Percentiles rank a stretch among this genome's conserved stretches.
Evolutionary conservation across 805 yeast species (phyloP).

Genomic region (Sungouiozyma intestinalis): DNA sequence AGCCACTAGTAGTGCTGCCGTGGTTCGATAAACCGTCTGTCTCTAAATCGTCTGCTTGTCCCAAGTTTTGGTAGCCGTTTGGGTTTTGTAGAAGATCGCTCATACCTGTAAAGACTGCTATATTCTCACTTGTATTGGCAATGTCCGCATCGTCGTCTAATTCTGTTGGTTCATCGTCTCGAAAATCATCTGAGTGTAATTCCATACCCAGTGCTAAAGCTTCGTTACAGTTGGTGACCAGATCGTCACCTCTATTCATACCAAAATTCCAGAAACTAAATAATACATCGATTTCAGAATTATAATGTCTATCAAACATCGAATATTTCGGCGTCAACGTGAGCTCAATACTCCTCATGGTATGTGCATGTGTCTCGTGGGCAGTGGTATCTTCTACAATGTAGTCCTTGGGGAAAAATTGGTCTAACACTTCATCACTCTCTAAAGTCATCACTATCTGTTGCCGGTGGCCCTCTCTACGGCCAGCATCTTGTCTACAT

Average conservation of each 20-base stretch:
- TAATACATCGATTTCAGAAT: slow-evolving; percentile 26
- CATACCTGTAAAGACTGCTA: slow-evolving; percentile 9
- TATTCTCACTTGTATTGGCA: slow-evolving; percentile 1
- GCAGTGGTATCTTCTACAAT: neutral
- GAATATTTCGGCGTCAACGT: slow-evolving; percentile 29
- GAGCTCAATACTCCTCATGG: slow-evolving; percentile 24
- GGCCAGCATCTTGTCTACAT: slow-evolving; percentile 7
- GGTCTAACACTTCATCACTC: slow-evolving; percentile 16
- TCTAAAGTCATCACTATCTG: slow-evolving; percentile 22
- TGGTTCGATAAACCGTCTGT: slow-evolving; percentile 7
- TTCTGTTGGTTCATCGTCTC: slow-evolving; percentile 5
- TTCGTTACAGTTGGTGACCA: slow-evolving; percentile 30
- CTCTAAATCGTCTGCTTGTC: slow-evolving; percentile 23
- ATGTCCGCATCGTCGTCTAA: slow-evolving; percentile 1
- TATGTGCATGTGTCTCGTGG: too few species aligned
- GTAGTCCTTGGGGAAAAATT: slow-evolving; percentile 15
- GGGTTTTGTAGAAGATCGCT: slow-evolving; percentile 11
- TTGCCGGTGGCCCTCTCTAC: slow-evolving; percentile 19
- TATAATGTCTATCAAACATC: slow-evolving; percentile 30
- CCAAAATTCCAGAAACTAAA: slow-evolving; percentile 33
- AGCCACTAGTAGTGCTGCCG: slow-evolving; percentile 4
- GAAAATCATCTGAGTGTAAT: slow-evolving; percentile 11
- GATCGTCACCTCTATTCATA: slow-evolving; percentile 31
- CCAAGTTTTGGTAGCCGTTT: slow-evolving; percentile 12
- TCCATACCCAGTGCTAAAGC: slow-evolving; percentile 31